phyloP scores from a whole-genome alignment of 257 asterid species.

The Gentiana dahurica region DNA sequence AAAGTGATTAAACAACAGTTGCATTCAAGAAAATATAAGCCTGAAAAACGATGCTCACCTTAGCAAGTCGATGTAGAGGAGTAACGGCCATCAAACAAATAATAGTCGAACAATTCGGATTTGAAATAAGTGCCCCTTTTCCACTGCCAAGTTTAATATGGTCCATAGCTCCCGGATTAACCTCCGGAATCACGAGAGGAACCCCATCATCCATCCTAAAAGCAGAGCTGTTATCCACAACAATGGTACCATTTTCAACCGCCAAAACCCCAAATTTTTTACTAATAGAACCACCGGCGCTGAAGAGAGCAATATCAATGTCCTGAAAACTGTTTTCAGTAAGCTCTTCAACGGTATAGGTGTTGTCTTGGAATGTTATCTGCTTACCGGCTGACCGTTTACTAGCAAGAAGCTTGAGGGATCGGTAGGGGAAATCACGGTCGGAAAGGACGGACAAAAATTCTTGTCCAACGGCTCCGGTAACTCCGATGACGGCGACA shows the following conservation, averaged over 20 bases:
- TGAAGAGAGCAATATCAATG: constrained; percentile 73
- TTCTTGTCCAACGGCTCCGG: constrained; percentile 95
- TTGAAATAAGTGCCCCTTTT: constrained; percentile 77
- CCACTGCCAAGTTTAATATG: constrained; percentile 57
- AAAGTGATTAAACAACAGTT: no score
- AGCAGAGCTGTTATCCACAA: constrained; percentile 96
- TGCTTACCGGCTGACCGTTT: constrained; percentile 70
- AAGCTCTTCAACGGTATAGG: constrained; percentile 51
- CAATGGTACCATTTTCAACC: constrained; percentile 58
- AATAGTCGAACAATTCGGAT: constrained; percentile 89
- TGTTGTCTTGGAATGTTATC: constrained; percentile 31
- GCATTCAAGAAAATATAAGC: no score
- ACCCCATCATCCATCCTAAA: constrained; percentile 83
- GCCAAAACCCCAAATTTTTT: constrained; percentile 82
- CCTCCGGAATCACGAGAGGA: constrained; percentile 91
- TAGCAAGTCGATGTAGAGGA: constrained; percentile 80
- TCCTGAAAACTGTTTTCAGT: constrained; percentile 53
- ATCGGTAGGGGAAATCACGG: constrained; percentile 73
- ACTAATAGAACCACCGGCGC: constrained; percentile 92
- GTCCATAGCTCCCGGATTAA: constrained; percentile 82
- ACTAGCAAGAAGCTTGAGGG: constrained; percentile 80
- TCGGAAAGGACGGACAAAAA: constrained; percentile 81
- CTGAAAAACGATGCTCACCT: constrained; percentile 22
- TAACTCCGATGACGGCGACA: constrained; percentile 79
- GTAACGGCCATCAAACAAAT: constrained; percentile 93